Evolutionary conservation across 805 yeast genomes (phyloP).

Genomic region (Monosporozyma aerobia): DNA sequence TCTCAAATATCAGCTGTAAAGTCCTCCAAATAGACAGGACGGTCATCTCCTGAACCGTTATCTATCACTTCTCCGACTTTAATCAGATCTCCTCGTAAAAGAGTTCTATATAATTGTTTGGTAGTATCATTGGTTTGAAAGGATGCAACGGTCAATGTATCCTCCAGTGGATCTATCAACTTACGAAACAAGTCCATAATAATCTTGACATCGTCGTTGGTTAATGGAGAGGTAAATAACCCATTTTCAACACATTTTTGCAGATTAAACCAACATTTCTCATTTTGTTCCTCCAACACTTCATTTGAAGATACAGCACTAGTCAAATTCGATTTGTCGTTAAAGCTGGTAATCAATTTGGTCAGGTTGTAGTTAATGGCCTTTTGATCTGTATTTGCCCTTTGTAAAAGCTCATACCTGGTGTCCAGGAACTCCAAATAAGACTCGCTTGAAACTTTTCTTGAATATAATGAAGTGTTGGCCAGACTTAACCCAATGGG

Average conservation of each 20-base stretch:
- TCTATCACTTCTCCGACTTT: background rate
- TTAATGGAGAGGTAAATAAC: background rate
- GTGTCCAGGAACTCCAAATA: conserved; percentile 8
- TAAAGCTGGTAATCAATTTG: conserved; percentile 5
- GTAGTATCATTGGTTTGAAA: background rate
- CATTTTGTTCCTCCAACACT: background rate
- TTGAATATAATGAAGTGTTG: conserved; percentile 9
- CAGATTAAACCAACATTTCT: background rate
- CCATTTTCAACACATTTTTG: background rate
- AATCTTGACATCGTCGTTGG: background rate
- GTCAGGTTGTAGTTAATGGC: conserved; percentile 13
- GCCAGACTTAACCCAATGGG: conserved; percentile 25
- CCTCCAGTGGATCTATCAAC: background rate
- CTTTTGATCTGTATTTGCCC: conserved; percentile 9
- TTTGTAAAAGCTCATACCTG: conserved; percentile 3
- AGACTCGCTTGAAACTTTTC: conserved; percentile 11
- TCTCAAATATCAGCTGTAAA: background rate
- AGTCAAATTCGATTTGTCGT: background rate
- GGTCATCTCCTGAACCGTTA: background rate
- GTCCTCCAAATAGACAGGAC: background rate
- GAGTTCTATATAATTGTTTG: background rate
- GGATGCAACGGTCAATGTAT: background rate
- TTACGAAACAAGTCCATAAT: background rate
- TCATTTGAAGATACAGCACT: background rate
- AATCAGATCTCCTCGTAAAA: conserved; percentile 1